phyloP scores from a whole-genome alignment of 345 rosid species.

The Heritiera fomes region DNA sequence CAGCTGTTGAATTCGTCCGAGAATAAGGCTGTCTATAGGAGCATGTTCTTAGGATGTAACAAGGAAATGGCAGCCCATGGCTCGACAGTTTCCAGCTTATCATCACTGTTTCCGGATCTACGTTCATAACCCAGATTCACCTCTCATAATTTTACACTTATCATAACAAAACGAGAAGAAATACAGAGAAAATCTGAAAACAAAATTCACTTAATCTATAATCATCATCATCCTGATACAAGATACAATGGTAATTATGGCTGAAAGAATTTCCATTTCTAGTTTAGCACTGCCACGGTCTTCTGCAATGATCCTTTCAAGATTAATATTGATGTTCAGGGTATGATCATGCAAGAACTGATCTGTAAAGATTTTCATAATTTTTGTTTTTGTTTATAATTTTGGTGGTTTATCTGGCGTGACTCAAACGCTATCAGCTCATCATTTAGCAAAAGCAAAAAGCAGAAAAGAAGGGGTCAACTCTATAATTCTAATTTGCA shows the following conservation, averaged over 20 bases:
- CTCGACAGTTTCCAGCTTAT: background rate
- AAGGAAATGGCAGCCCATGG: constrained; percentile 4
- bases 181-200: background rate
- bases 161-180: background rate
- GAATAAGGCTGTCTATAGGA: too few relatives aligned
- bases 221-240: background rate
- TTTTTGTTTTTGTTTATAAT: background rate
- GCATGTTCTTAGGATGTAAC: background rate
- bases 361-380: background rate
- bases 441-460: background rate
- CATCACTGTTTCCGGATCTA: background rate
- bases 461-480: background rate
- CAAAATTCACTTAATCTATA: background rate
- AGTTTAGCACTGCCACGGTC: background rate
- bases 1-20: too few relatives aligned
- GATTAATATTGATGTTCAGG: background rate
- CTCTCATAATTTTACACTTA: background rate
- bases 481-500: background rate
- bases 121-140: background rate
- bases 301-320: background rate
- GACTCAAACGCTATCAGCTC: background rate
- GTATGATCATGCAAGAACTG: background rate
- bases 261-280: background rate
- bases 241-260: constrained; percentile 7
- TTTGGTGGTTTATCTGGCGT: constrained; percentile 4